These are phyloP conservation scores for Tetrahymena thermophila DNA, from an alignment of 73 alveolate genomes.

Conservation along the genomic window DNA sequence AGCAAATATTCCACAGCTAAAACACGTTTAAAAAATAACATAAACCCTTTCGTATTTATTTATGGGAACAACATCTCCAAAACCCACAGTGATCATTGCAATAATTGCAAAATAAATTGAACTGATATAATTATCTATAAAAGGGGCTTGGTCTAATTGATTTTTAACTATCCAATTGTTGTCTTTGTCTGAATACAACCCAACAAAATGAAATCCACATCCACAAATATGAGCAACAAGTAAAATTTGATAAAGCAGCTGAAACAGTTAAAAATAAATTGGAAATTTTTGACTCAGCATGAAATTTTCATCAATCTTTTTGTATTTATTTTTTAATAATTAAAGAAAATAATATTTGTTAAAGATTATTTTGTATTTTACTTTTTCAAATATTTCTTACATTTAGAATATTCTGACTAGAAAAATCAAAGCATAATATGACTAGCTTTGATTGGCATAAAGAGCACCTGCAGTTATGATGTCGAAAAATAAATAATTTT, in stretches of 20 bases:
- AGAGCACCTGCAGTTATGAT: not conserved
- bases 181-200: not conserved
- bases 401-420: not conserved
- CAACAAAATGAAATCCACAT: not conserved
- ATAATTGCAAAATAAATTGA: not conserved
- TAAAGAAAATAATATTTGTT: not conserved
- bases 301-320: not conserved
- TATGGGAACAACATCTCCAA: not conserved
- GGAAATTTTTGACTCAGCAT: not conserved
- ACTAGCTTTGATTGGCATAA: not conserved
- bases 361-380: not conserved
- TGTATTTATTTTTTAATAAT: not conserved
- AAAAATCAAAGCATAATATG: not conserved
- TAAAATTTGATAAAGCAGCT: not conserved
- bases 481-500: not conserved
- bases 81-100: not conserved
- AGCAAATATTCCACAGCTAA: not conserved
- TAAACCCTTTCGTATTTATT: not conserved
- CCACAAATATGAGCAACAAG: not conserved
- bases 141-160: not conserved
- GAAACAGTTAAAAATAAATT: not conserved
- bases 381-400: not conserved
- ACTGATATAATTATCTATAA: not conserved
- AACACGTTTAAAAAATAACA: not conserved
- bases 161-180: not conserved